A percentile compares a stretch with the other conserved stretches of the same genome.
Evolutionary conservation across 306 rosid genomes (phyloP).

Genomic region (Lotus japonicus): DNA sequence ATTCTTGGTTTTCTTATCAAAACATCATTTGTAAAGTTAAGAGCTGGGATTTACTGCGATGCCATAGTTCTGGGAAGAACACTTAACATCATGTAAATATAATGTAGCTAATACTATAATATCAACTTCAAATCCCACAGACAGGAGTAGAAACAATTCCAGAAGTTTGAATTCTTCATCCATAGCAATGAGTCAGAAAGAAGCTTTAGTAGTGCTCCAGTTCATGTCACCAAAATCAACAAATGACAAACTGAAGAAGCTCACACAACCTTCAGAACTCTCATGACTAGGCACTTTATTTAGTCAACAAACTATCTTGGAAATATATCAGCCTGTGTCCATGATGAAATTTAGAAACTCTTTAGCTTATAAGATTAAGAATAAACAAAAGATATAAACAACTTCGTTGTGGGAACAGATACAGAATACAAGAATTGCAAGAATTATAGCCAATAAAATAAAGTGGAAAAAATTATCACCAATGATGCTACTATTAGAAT

Average conservation of each 20-base stretch:
- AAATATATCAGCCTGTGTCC: no score
- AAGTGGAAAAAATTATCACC: not conserved
- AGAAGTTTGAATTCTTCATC: not conserved
- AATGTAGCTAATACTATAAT: not conserved
- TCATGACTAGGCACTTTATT: no score
- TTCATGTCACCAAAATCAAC: conserved; percentile 21
- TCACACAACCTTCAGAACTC: conserved; percentile 15
- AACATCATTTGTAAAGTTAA: conserved; percentile 20
- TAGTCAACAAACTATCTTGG: no score
- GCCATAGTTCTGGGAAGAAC: not conserved
- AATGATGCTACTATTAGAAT: no score
- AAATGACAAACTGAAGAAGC: not conserved
- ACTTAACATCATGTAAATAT: not conserved
- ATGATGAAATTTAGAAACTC: no score
- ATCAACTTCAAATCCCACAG: conserved; percentile 9
- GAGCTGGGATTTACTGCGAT: conserved; percentile 17
- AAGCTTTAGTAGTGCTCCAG: not conserved
- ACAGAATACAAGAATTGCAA: not conserved
- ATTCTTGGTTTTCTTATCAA: conserved; percentile 37
- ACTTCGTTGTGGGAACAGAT: not conserved
- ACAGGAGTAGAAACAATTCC: not conserved
- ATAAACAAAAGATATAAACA: not conserved
- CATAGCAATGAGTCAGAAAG: conserved; percentile 5
- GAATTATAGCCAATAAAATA: not conserved
- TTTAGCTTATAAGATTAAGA: no score